Conservation (phyloP, 164 flowering plant genomes). For the Amborella trichopoda region DNA sequence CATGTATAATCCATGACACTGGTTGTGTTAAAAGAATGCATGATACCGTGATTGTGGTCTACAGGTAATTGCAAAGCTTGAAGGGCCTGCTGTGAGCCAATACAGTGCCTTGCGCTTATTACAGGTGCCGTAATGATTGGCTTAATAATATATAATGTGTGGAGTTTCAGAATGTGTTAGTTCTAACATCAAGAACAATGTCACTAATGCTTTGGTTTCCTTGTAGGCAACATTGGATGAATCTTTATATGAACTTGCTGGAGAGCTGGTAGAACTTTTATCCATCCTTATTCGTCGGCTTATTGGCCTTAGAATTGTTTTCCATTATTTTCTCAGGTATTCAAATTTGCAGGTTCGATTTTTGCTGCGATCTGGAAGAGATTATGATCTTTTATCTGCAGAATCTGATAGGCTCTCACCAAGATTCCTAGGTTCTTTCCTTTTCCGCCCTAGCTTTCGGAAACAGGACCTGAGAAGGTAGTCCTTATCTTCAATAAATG, state of each 20-base stretch:
- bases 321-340: background rate
- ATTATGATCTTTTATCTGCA: conserved; percentile 49
- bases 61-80: conserved; percentile 98
- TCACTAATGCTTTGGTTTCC: background rate
- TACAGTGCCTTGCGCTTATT: conserved; percentile 87
- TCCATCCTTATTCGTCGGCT: background rate
- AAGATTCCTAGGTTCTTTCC: conserved; percentile 79
- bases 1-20: too few species aligned
- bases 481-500: too few species aligned
- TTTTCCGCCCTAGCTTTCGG: conserved; percentile 56
- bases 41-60: conserved; percentile 8
- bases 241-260: conserved; percentile 95
- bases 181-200: background rate
- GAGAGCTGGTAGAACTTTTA: conserved; percentile 77
- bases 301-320: background rate
- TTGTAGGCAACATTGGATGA: conserved; percentile 94
- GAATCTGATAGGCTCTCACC: conserved; percentile 82
- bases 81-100: conserved; percentile 97
- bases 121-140: too few species aligned
- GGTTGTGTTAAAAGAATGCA: too few species aligned
- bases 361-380: conserved; percentile 93
- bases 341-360: conserved; percentile 66
- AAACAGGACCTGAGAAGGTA: conserved; percentile 74
- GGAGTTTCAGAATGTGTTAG: background rate
- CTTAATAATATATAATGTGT: background rate